Evolutionary conservation across 768 basidiomycete species (phyloP), one percentile per base, ranked within the genome.

Genomic region (Trametes meyenii): DNA sequence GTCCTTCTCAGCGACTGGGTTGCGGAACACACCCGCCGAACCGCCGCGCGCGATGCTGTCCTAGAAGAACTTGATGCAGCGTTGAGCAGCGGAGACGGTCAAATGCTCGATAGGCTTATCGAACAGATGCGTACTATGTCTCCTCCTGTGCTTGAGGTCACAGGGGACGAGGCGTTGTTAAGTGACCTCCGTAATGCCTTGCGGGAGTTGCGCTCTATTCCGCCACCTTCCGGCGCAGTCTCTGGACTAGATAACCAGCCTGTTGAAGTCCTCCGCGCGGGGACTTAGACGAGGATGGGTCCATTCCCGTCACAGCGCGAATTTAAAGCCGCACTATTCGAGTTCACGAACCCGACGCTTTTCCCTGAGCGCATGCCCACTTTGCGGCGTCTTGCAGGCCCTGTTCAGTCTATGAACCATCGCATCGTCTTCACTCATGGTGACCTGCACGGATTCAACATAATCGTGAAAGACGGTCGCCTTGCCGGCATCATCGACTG

Each of bases 401-500:
- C 58, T 11, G 58, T 59, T 14, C 40, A 36, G 29, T 39, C 50
- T 4, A 59, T 23, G 42, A 4, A 21, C 2, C 63, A 68, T 50
- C 56, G 38, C 12, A 51, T 65, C 21, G 21, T 19, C 29, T 70
- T 72, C 54, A 70, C 69, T 5, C 71, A 68, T 58, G 66, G 43
- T 10, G 69, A 72, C 46, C 55, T 72, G 23, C 55, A 55, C 13
- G 62, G 55, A 5, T 50, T 60, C 1, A 72, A 72, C 58, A 66
- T 72, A 50, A 43, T 72, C 12, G 54, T 70, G 1, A 26, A 55
- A 45, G 66, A 66, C 14, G 62, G 62, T 19, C 36, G 39, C 2
- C 48, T 71, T 17, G 46, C 51, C 1, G 69, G 61, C 0, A 60
- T 72, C 35, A 58, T 73, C 42, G 72, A 72, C 51, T 73, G 71